Evolutionary conservation across 306 rosid genomes (phyloP).

Genomic region (apple (Malus domestica)): DNA sequence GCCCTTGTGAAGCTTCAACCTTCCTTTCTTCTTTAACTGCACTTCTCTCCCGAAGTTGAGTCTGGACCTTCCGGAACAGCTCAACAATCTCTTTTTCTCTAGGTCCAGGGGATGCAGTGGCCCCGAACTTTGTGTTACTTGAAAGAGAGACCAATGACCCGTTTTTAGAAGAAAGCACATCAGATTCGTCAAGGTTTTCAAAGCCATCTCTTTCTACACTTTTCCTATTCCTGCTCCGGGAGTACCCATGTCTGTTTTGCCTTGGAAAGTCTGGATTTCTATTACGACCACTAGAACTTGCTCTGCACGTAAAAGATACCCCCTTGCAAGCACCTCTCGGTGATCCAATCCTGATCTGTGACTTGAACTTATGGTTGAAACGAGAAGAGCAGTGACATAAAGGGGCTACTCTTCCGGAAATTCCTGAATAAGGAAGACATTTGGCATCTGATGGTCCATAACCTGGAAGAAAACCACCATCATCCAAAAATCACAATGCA

Average conservation of each 20-base stretch:
- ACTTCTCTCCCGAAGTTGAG: constrained; percentile 76
- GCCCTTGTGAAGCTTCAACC: constrained; percentile 46
- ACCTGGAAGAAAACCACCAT: constrained; percentile 38
- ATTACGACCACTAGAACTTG: constrained; percentile 40
- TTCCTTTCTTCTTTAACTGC: constrained; percentile 71
- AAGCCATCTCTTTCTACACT: constrained; percentile 59
- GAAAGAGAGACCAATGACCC: constrained; percentile 63
- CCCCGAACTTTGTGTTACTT: constrained; percentile 47
- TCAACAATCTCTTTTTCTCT: constrained; percentile 96
- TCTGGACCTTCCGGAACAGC: constrained; percentile 88
- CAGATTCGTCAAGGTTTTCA: constrained; percentile 66
- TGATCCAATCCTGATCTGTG: constrained; percentile 42
- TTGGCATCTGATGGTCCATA: constrained; percentile 53
- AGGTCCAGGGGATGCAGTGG: constrained; percentile 80
- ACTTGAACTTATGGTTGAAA: constrained; percentile 25
- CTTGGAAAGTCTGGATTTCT: constrained; percentile 73
- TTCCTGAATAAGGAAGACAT: constrained; percentile 58
- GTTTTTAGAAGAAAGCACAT: constrained; percentile 59
- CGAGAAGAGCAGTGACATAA: constrained; percentile 41
- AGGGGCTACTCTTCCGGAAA: constrained; percentile 44
- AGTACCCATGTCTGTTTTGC: constrained; percentile 55
- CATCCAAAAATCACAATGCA: constrained; percentile 8
- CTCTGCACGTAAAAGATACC: constrained; percentile 50
- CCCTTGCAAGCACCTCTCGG: constrained; percentile 33
- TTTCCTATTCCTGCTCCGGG: constrained; percentile 60